phyloP scores from a whole-genome alignment of 2,329 filamentous ascomycete genomes.

The Teratosphaeria pseudoeucalypti region DNA sequence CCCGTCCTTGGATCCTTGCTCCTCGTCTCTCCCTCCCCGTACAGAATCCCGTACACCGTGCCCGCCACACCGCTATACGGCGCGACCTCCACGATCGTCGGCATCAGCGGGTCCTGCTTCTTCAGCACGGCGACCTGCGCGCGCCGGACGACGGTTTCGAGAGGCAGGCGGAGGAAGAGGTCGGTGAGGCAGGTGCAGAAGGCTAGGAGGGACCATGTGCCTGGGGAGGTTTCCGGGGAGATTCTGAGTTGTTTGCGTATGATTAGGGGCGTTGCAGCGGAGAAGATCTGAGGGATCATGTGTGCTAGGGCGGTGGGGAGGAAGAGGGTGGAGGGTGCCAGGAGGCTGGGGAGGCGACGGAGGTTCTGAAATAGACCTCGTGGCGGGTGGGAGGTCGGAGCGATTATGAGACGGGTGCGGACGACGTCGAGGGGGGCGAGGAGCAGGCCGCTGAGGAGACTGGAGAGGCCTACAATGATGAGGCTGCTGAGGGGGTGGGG shows the following conservation, averaged over 20 bases:
- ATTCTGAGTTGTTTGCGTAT: slow-evolving; percentile 76
- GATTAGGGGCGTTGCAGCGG: slow-evolving; percentile 71
- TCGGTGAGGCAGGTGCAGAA: slow-evolving; percentile 73
- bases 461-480: slow-evolving; percentile 56
- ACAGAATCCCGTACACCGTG: slow-evolving; percentile 78
- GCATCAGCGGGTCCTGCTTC: slow-evolving; percentile 31
- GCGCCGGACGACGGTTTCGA: slow-evolving; percentile 83
- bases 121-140: slow-evolving; percentile 55
- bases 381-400: slow-evolving; percentile 57
- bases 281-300: slow-evolving; percentile 73
- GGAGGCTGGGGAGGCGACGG: slow-evolving; percentile 61
- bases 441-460: slow-evolving; percentile 62
- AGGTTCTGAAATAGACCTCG: slow-evolving; percentile 71
- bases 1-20: slow-evolving; percentile 23
- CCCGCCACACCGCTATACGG: slow-evolving; percentile 78
- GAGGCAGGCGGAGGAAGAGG: slow-evolving; percentile 74
- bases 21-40: slow-evolving; percentile 61
- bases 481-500: slow-evolving; percentile 75
- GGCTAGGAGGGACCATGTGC: slow-evolving; percentile 69
- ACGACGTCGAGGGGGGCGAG: slow-evolving; percentile 84
- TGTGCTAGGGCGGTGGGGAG: slow-evolving; percentile 78
- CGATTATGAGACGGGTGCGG: slow-evolving; percentile 76
- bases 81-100: slow-evolving; percentile 71
- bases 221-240: slow-evolving; percentile 70
- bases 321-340: slow-evolving; percentile 57